phyloP scores from a whole-genome alignment of 2,329 filamentous ascomycete species.

The Coniella lustricola region DNA sequence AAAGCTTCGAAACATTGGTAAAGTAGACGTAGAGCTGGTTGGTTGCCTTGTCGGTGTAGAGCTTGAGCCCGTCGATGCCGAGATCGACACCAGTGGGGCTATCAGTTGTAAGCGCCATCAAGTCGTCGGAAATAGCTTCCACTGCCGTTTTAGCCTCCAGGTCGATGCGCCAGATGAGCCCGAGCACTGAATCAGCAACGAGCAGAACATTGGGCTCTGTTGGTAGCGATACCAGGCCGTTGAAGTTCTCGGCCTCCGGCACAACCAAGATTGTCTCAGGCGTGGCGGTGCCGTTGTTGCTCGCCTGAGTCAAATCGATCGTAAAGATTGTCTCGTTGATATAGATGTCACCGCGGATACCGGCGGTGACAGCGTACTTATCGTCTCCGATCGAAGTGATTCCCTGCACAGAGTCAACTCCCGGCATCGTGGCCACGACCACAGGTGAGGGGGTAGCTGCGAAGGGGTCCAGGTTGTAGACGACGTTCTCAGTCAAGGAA shows the following conservation, averaged over 20 bases:
- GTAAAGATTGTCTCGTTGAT: constrained; percentile 16
- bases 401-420: constrained; percentile 1
- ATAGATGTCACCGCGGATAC: constrained; percentile 11
- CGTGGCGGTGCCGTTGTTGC: background rate
- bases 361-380: constrained; percentile 7
- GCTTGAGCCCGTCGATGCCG: constrained; percentile 13
- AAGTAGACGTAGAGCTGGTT: constrained; percentile 11
- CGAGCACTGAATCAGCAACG: constrained; percentile 8
- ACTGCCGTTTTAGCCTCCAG: background rate
- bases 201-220: constrained; percentile 8
- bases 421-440: constrained; percentile 3
- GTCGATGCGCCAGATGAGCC: constrained; percentile 10
- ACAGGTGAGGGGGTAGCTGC: constrained; percentile 1
- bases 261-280: constrained; percentile 3
- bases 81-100: constrained; percentile 5
- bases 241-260: constrained; percentile 12
- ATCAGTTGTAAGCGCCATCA: constrained; percentile 1
- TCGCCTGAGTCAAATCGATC: constrained; percentile 2
- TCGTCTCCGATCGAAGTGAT: constrained; percentile 2
- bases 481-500: background rate
- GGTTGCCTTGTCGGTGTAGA: background rate
- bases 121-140: constrained; percentile 7
- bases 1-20: constrained; percentile 10
- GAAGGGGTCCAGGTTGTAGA: constrained; percentile 7
- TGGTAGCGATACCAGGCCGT: constrained; percentile 11